phyloP scores from a whole-genome alignment of 345 rosid genomes.

The Populus pruinosa region DNA sequence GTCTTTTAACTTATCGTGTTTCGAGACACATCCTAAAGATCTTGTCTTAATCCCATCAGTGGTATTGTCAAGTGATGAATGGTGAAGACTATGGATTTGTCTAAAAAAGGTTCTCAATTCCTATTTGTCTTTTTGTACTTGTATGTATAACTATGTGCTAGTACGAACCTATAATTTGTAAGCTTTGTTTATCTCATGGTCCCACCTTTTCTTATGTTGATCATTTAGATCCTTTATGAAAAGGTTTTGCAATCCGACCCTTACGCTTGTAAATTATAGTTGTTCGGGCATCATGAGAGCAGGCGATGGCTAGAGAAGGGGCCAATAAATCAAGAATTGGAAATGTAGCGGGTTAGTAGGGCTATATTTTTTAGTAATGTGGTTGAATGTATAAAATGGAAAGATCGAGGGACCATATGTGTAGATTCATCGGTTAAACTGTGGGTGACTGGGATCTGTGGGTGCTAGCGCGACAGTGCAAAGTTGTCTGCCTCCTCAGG shows the following conservation, averaged over 20 bases:
- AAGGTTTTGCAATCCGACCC: background rate
- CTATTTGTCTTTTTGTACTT: too few species aligned
- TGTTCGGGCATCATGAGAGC: background rate
- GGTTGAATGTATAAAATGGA: background rate
- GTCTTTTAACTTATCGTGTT: background rate
- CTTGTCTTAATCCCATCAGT: background rate
- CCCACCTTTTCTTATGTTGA: background rate
- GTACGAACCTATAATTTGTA: background rate
- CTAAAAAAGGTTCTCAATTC: too few species aligned
- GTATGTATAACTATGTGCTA: too few species aligned
- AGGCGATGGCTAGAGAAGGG: background rate
- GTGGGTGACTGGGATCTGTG: background rate
- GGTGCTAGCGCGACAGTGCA: background rate
- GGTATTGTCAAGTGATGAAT: too few species aligned
- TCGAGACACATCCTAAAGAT: background rate
- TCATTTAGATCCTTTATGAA: background rate
- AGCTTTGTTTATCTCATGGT: background rate
- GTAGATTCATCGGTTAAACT: background rate
- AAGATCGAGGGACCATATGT: background rate
- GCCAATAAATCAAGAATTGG: background rate
- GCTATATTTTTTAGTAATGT: background rate
- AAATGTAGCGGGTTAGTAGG: background rate
- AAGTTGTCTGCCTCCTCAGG: background rate
- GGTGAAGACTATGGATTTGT: too few species aligned
- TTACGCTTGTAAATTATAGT: background rate